A percentile compares a stretch with the other conserved stretches of the same genome.
Evolutionary conservation across 2,329 filamentous ascomycete genomes (phyloP).

Genomic region (Colletotrichum acutatum): DNA sequence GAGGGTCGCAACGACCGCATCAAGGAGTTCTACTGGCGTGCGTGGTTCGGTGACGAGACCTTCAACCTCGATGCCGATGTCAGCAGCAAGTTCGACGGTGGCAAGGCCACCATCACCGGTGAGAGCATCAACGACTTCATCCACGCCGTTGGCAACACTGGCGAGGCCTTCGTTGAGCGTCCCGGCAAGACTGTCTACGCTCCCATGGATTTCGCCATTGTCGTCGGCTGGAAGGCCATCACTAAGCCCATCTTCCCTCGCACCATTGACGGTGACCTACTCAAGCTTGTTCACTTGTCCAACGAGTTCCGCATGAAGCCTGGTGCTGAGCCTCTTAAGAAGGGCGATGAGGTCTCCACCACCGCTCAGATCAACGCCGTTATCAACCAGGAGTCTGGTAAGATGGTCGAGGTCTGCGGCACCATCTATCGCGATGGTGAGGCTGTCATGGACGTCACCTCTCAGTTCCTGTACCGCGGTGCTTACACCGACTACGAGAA

Average conservation of each 20-base stretch:
- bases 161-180: slow-evolving; percentile 95
- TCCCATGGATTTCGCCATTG: slow-evolving; percentile 98
- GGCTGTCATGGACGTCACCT: slow-evolving; percentile 97
- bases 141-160: slow-evolving; percentile 97
- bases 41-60: slow-evolving; percentile 92
- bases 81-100: slow-evolving; percentile 90
- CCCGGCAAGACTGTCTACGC: slow-evolving; percentile 94
- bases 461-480: slow-evolving; percentile 96
- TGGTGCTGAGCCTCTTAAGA: slow-evolving; percentile 93
- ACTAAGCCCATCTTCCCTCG: slow-evolving; percentile 99
- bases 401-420: slow-evolving; percentile 99
- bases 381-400: slow-evolving; percentile 97
- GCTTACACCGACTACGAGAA: slow-evolving; percentile 94
- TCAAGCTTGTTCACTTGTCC: slow-evolving; percentile 96
- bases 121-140: slow-evolving; percentile 98
- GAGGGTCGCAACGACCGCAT: slow-evolving; percentile 94
- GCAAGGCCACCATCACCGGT: slow-evolving; percentile 84
- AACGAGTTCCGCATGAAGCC: slow-evolving; percentile 99
- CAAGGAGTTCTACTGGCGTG: slow-evolving; percentile 98
- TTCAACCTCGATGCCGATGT: slow-evolving; percentile 87
- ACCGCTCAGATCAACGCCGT: slow-evolving; percentile 97
- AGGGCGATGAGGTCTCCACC: slow-evolving; percentile 91
- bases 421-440: slow-evolving; percentile 87
- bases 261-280: slow-evolving; percentile 92
- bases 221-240: slow-evolving; percentile 99